Evolutionary conservation across 2,329 filamentous ascomycete species (phyloP), one percentile per base, ranked within the genome.

Genomic region (Ceratocystis harringtonii): DNA sequence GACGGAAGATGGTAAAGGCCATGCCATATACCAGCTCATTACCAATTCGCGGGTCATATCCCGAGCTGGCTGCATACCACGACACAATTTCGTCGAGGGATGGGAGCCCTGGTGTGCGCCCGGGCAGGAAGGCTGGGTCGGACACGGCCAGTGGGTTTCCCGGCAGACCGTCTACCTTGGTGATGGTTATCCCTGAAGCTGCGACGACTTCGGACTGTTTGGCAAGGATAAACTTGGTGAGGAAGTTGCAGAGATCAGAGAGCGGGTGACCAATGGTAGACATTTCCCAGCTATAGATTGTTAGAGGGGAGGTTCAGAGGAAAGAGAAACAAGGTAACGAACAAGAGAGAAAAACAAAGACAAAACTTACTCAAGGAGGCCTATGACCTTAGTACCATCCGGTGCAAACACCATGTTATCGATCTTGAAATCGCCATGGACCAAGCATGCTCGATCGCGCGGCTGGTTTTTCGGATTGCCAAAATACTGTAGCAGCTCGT

Each of bases 341-440:
- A 30, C 55, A 57, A 22, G 25, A 43, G 41, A 17, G 5, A 58
- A 19, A 22, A 36, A 36, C 12, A 32, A 63, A 25, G 8, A 76
- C 82, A 63, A 28, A 7, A 76, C 82, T 73, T 75, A 88, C 82
- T 99, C 94, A 5, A 97, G 77, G 65, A 97, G 91, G 3, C 92
- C 94, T 75, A 97, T 92, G 12, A 97, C 92, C 64, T 86, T 80
- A 5, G 92, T 85, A 74, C 92, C 88, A 0, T 89, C 92, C 76
- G 89, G 88, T 78, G 96, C 90, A 74, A 95, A 99, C 50, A 94
- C 85, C 69, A 92, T 74, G 71, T 94, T 94, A 74, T 94, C 89
- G 72, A 92, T 95, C 79, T 97, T 99, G 79, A 92, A 99, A 75
- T 99, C 94, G 44, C 94, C 94, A 72, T 97, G 94, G 36, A 97